These are phyloP conservation scores for Tylopilus sp. DNA, from an alignment of 768 basidiomycete species.

Conservation along the genomic window DNA sequence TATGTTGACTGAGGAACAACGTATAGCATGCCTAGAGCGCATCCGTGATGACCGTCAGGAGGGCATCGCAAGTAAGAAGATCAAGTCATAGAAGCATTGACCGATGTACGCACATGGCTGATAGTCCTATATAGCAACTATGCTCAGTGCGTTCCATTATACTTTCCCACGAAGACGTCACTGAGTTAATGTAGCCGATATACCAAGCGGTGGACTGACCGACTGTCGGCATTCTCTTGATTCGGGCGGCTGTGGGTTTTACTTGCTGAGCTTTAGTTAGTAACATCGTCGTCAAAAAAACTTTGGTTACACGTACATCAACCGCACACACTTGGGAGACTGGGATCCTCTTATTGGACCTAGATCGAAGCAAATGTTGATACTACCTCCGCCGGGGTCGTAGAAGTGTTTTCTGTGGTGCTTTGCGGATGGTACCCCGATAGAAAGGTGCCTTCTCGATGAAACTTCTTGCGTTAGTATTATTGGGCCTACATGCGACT, in stretches of 20 bases:
- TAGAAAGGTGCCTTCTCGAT: constrained; percentile 6
- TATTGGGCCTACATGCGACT: background rate
- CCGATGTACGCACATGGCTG: constrained; percentile 27
- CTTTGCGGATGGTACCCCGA: constrained; percentile 14
- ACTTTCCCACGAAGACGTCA: background rate
- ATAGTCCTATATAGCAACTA: constrained; percentile 27
- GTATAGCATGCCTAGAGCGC: constrained; percentile 36
- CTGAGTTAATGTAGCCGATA: constrained; percentile 3
- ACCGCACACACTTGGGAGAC: background rate
- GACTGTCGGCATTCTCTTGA: constrained; percentile 7
- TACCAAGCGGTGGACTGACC: constrained; percentile 20
- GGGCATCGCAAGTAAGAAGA: background rate
- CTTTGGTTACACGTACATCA: constrained; percentile 17
- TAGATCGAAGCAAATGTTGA: constrained; percentile 1
- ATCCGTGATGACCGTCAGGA: constrained; percentile 36
- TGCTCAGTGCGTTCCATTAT: constrained; percentile 7
- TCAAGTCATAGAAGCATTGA: constrained; percentile 13
- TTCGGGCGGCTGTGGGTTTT: constrained; percentile 5
- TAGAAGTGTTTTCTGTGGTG: constrained; percentile 22
- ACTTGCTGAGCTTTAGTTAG: background rate
- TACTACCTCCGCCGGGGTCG: constrained; percentile 8
- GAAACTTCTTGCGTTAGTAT: background rate
- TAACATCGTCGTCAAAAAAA: constrained; percentile 19
- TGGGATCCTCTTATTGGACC: background rate
- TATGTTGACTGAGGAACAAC: constrained; percentile 35